These are phyloP conservation scores for Hsuehochloa calcarea DNA, from an alignment of 176 grass and related monocot genomes.

Conservation along the genomic window DNA sequence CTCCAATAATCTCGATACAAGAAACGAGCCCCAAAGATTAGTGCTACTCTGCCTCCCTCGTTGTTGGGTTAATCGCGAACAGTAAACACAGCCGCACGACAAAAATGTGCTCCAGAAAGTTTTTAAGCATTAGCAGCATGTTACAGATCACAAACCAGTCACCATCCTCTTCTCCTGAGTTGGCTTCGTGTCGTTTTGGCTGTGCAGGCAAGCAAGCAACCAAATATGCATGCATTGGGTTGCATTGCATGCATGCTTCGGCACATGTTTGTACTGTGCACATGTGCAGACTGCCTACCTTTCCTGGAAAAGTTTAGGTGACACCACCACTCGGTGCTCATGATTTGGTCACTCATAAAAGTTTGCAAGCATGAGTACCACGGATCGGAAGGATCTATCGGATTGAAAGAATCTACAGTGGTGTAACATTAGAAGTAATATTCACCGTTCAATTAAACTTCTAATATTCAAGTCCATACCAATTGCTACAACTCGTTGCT, in stretches of 20 bases:
- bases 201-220: not conserved
- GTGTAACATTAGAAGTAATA: too few species aligned
- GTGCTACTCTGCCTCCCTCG: not conserved
- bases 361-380: not conserved
- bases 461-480: too few species aligned
- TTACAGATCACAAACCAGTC: slow-evolving; percentile 6
- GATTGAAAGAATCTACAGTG: too few species aligned
- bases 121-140: not conserved
- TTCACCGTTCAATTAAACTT: too few species aligned
- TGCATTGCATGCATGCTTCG: not conserved
- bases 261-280: slow-evolving; percentile 30
- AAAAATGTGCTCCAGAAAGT: not conserved
- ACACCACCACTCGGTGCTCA: slow-evolving; percentile 21
- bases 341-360: not conserved
- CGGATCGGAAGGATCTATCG: too few species aligned
- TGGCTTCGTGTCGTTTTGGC: slow-evolving; percentile 31
- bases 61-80: not conserved
- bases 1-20: slow-evolving; percentile 25
- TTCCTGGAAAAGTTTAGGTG: slow-evolving; percentile 31
- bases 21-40: not conserved
- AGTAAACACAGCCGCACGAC: not conserved
- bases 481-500: too few species aligned
- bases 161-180: slow-evolving; percentile 24
- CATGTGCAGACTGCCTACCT: slow-evolving; percentile 29
- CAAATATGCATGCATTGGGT: not conserved